Conservation (phyloP, 75 land plant genomes). For the Picea glauca region DNA sequence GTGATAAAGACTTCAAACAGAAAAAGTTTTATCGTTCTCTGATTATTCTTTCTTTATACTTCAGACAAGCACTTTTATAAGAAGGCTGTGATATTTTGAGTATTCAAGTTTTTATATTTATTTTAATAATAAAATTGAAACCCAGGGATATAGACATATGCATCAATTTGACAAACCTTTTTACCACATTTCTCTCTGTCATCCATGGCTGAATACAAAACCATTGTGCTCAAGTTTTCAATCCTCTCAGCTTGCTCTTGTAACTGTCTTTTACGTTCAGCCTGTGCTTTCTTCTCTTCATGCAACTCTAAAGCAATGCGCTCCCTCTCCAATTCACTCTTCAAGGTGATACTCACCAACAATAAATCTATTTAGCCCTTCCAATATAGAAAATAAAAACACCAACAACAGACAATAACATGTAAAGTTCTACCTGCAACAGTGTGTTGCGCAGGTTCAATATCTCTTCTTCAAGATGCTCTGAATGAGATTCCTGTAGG, state of each 20-base stretch:
- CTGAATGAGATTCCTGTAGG: constrained; percentile 77
- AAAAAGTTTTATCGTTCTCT: no score
- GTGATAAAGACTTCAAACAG: no score
- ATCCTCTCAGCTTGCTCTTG: constrained; percentile 85
- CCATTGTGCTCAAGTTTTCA: constrained; percentile 86
- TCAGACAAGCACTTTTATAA: no score
- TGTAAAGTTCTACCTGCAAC: constrained; percentile 51
- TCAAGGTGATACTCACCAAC: constrained; percentile 22
- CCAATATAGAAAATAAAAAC: background rate
- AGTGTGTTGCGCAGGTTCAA: constrained; percentile 81
- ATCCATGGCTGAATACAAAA: constrained; percentile 74
- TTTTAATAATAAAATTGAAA: background rate
- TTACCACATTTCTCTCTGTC: constrained; percentile 44
- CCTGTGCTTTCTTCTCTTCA: constrained; percentile 73
- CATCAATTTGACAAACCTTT: constrained; percentile 45
- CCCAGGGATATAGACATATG: background rate
- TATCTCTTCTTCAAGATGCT: constrained; percentile 83
- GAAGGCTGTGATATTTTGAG: background rate
- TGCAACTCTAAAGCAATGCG: constrained; percentile 89
- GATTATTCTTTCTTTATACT: no score
- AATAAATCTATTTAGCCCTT: background rate
- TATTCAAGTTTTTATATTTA: background rate
- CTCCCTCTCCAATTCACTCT: constrained; percentile 94
- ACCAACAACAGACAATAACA: background rate
- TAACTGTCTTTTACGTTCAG: constrained; percentile 74